Evolutionary conservation across 345 rosid genomes (phyloP).

Genomic region (thale cress (Arabidopsis thaliana)): DNA sequence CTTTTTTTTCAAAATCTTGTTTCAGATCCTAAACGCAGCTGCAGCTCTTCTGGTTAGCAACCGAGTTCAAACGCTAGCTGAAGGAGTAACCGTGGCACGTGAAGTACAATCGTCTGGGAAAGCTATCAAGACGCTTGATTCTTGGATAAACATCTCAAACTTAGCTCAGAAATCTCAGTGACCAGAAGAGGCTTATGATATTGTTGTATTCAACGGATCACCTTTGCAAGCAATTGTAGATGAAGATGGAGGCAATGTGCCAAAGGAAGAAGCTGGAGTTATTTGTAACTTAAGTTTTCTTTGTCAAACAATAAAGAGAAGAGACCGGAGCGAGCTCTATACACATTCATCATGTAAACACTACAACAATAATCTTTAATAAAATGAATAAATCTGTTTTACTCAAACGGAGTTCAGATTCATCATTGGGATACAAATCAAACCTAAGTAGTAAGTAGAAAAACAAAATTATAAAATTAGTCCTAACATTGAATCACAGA

Average conservation of each 20-base stretch:
- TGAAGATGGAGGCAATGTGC: slow-evolving; percentile 5
- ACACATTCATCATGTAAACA: slow-evolving; percentile 17
- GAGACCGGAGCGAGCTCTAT: background rate
- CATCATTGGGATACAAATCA: slow-evolving; percentile 11
- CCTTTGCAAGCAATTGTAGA: slow-evolving; percentile 5
- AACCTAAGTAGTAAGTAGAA: background rate
- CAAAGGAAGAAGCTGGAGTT: background rate
- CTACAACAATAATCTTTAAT: slow-evolving; percentile 3
- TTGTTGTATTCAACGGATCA: background rate
- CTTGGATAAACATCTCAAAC: slow-evolving; percentile 68
- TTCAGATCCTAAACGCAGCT: slow-evolving; percentile 90
- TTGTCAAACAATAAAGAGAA: slow-evolving; percentile 27
- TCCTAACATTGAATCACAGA: slow-evolving; percentile 14
- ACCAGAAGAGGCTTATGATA: background rate
- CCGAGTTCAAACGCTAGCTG: slow-evolving; percentile 57
- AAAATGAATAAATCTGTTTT: background rate
- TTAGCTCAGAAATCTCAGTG: slow-evolving; percentile 39
- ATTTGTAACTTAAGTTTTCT: slow-evolving; percentile 33
- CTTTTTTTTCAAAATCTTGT: background rate
- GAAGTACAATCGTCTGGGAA: slow-evolving; percentile 79
- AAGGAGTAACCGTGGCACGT: slow-evolving; percentile 79
- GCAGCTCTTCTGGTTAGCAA: slow-evolving; percentile 83
- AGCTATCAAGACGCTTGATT: slow-evolving; percentile 71
- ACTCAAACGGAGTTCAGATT: slow-evolving; percentile 9
- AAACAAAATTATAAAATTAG: background rate